Evolutionary conservation across 371 early-diverging fungal species (phyloP), one percentile per base, ranked within the genome.

Genomic region (Syncephalastrum sp.): DNA sequence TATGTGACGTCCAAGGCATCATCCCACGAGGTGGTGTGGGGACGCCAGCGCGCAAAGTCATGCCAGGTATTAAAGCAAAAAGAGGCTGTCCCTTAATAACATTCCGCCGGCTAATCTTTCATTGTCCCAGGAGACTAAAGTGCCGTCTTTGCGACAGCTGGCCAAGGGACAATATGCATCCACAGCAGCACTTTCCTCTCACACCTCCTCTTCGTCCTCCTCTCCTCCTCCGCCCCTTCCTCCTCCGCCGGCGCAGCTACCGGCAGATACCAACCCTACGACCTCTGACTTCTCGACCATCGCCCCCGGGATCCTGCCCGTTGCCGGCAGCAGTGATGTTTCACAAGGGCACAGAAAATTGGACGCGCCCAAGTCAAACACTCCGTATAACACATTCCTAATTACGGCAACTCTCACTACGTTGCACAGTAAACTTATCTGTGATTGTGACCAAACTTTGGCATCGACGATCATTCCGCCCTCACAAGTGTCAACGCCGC

Each of bases 381-480:
- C 25, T 33, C 54, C 54, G 42, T 53, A 52, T 49, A 47, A 57
- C 23, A 60, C 57, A 10, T 47, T 61, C 45, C 64, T 77, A 42
- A 65, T 76, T 13, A 69, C 80, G 8, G 70, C 75, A 4, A 72
- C 77, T 4, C 52, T 76, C 19, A 74, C 75, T 7, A 68, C 73
- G 19, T 57, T 80, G 48, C 75, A 75, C 60, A 80, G 68, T 21
- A 68, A 70, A 47, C 57, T 80, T 15, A 58, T 61, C 16, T 65
- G 60, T 48, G 75, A 74, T 33, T 76, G 75, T 49, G 77, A 33
- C 44, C 65, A 68, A 41, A 52, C 65, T 17, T 38, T 73, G 10
- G 67, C 70, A 2, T 42, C 54, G 2, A 47, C 59, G 2, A 27
- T 63, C 16, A 49, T 54, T 16, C 56, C 58, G 17, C 42, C 55